A percentile compares a stretch with the other conserved stretches of the same genome.
Evolutionary conservation across 73 alveolate genomes (phyloP).

Genomic region (Paramecium bursaria): DNA sequence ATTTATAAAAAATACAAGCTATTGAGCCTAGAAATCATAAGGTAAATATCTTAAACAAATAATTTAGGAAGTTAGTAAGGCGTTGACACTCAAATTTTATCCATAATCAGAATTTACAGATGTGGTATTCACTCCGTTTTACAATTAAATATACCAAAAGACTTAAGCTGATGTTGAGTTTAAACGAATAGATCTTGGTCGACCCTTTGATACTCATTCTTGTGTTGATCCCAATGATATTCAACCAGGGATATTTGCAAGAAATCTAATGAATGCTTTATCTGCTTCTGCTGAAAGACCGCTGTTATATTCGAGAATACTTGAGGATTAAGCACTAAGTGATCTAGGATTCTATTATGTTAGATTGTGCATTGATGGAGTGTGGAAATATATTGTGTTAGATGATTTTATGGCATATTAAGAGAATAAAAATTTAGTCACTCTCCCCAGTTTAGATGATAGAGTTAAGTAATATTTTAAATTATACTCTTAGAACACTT

Average conservation of each 20-base stretch:
- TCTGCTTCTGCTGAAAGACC: conserved; percentile 53
- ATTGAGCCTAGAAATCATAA: conserved; percentile 26
- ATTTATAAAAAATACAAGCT: conserved; percentile 6
- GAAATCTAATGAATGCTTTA: conserved; percentile 5
- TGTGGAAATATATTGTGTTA: conserved; percentile 36
- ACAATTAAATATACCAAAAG: neutral
- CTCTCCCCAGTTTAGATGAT: conserved; percentile 7
- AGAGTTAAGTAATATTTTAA: conserved; percentile 8
- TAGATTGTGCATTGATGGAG: conserved; percentile 48
- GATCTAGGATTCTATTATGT: conserved; percentile 47
- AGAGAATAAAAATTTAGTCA: conserved; percentile 9
- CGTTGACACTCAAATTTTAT: conserved; percentile 7
- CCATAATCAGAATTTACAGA: conserved; percentile 10
- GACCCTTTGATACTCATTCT: conserved; percentile 31
- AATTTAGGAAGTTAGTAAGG: conserved; percentile 35
- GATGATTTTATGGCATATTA: conserved; percentile 22
- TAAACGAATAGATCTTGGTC: neutral
- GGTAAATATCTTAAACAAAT: too few species aligned
- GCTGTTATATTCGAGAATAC: neutral
- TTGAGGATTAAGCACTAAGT: conserved; percentile 20
- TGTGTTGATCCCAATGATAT: conserved; percentile 43
- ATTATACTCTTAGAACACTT: neutral
- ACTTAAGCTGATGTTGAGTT: conserved; percentile 32
- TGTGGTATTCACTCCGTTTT: conserved; percentile 24
- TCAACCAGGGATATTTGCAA: conserved; percentile 6